These are phyloP conservation scores for Posidonia australis DNA, from an alignment of 106 monocot species.

Conservation along the genomic window DNA sequence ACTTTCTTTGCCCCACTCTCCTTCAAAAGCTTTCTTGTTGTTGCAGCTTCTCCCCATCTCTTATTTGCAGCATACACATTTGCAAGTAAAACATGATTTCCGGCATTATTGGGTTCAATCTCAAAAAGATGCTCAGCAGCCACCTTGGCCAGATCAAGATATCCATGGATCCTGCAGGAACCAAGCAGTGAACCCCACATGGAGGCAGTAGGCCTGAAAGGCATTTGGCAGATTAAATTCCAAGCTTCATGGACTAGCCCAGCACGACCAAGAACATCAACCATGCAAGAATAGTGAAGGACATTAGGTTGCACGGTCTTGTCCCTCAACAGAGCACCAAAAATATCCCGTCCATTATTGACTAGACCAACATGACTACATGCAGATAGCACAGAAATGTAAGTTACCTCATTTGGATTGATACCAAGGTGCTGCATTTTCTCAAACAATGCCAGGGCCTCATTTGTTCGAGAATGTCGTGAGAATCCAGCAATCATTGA, in stretches of 20 bases:
- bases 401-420: constrained; percentile 47
- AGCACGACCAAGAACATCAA: constrained; percentile 56
- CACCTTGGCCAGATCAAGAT: constrained; percentile 35
- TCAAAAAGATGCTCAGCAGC: constrained; percentile 50
- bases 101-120: constrained; percentile 56
- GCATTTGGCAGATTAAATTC: constrained; percentile 40
- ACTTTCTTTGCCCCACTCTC: constrained; percentile 53
- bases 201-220: constrained; percentile 34
- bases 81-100: constrained; percentile 59
- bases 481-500: constrained; percentile 58
- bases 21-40: constrained; percentile 41
- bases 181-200: constrained; percentile 63
- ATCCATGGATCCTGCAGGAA: constrained; percentile 38
- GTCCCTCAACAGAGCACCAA: constrained; percentile 34
- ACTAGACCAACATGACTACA: constrained; percentile 46
- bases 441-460: constrained; percentile 43
- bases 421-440: constrained; percentile 45
- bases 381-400: constrained; percentile 50
- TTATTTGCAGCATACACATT: constrained; percentile 42
- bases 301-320: constrained; percentile 18
- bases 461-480: constrained; percentile 26
- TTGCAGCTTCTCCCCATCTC: constrained; percentile 42
- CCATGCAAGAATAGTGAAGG: constrained; percentile 82
- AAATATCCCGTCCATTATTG: constrained; percentile 36
- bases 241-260: constrained; percentile 48